phyloP scores from a whole-genome alignment of 2,329 filamentous ascomycete genomes.

The Fusarium udum region DNA sequence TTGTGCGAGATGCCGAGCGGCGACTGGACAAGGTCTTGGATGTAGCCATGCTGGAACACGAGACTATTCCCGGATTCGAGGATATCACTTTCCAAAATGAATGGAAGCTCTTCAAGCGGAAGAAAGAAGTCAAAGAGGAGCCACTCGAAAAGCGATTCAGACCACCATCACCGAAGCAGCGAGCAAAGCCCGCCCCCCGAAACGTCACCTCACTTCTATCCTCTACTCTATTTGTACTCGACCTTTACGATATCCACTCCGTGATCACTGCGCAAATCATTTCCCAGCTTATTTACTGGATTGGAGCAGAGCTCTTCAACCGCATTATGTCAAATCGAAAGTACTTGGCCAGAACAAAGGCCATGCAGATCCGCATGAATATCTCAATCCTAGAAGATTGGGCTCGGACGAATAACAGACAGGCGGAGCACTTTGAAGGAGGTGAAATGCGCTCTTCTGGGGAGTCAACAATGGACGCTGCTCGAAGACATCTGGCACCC shows the following conservation, averaged over 20 bases:
- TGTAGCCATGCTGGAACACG: conserved; percentile 93
- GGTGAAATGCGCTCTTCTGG: conserved; percentile 86
- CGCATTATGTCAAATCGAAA: conserved; percentile 96
- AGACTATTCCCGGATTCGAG: conserved; percentile 97
- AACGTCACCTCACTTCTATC: conserved; percentile 96
- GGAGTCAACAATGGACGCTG: conserved; percentile 86
- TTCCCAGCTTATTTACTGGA: conserved; percentile 94
- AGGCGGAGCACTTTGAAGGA: conserved; percentile 94
- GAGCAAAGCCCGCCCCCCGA: conserved; percentile 89
- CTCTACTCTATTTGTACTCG: conserved; percentile 94
- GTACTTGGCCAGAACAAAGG: conserved; percentile 94
- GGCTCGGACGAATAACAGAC: conserved; percentile 91
- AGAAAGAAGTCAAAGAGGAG: conserved; percentile 89
- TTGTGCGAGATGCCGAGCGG: conserved; percentile 94
- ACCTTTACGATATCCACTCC: conserved; percentile 98
- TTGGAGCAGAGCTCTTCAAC: conserved; percentile 96
- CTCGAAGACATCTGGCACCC: conserved; percentile 85
- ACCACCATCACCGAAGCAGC: conserved; percentile 90
- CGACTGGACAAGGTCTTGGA: conserved; percentile 97
- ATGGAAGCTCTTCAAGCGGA: conserved; percentile 96
- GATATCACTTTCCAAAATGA: conserved; percentile 98
- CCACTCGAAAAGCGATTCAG: conserved; percentile 89
- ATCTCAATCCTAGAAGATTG: conserved; percentile 95
- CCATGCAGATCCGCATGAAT: conserved; percentile 99
- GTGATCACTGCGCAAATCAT: conserved; percentile 93